Evolutionary conservation across 306 rosid species (phyloP).

Genomic region (Gillenia trifoliata): DNA sequence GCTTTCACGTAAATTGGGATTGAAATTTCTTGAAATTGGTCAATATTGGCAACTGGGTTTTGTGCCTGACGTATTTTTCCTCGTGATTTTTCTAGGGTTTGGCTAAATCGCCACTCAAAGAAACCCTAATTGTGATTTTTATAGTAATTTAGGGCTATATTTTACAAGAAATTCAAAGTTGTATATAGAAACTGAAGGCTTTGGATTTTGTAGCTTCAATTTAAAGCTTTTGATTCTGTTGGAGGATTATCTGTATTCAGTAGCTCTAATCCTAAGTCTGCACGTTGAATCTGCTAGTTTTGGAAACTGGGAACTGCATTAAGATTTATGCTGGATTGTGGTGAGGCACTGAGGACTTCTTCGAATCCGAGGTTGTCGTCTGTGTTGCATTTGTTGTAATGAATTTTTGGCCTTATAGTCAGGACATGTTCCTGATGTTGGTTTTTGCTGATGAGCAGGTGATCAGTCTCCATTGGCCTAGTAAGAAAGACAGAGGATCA

Average conservation of each 20-base stretch:
- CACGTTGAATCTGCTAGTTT: background rate
- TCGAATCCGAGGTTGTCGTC: slow-evolving; percentile 8
- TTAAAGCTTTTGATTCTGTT: background rate
- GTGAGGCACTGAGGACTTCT: background rate
- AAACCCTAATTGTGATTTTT: slow-evolving; percentile 1
- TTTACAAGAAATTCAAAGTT: background rate
- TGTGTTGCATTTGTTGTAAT: slow-evolving; percentile 14
- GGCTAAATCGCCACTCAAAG: slow-evolving; percentile 3
- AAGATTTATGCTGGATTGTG: background rate
- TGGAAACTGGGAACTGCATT: background rate
- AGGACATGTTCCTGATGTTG: slow-evolving; percentile 18
- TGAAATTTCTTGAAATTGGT: background rate
- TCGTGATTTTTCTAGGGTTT: slow-evolving; percentile 6
- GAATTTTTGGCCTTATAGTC: slow-evolving; percentile 9
- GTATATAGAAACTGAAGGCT: slow-evolving; percentile 5
- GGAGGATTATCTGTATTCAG: slow-evolving; percentile 1
- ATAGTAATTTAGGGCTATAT: background rate
- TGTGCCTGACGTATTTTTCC: background rate
- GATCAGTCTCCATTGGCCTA: slow-evolving; percentile 14
- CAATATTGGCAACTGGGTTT: background rate
- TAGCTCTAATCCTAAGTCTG: background rate
- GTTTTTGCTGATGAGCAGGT: slow-evolving; percentile 22
- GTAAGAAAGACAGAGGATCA: slow-evolving; percentile 15
- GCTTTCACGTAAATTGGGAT: background rate
- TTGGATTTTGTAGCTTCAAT: background rate